Base-by-base conservation (phyloP, 768 basidiomycete species). In the Hericium coralloides region DNA sequence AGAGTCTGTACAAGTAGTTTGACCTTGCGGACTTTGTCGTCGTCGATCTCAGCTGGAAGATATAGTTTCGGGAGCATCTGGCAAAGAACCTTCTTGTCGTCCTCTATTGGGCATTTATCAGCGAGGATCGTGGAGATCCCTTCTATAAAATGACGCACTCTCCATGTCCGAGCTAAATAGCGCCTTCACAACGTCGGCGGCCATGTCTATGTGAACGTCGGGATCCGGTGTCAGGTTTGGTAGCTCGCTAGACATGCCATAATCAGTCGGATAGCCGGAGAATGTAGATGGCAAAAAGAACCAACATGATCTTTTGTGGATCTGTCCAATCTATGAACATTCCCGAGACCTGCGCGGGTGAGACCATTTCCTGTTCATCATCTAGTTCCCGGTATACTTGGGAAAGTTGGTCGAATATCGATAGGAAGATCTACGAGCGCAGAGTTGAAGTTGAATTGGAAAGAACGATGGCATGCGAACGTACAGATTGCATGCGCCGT, bases 321-420 rank as follows among this genome's bases (percentile, higher is more conserved):
- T 95, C 87, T 3, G 88, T 90, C 92, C 93, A 95, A 61, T 94
- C 92, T 2, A 87, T 76, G 65, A 95, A 77, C 70, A 94, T 79
- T n/a, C 84, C 72, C 0, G 83, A 85, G 57, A 92, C 83, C 64
- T 92, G 88, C 18, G 81, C 72, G 0, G 87, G 81, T 0, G 80
- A 72, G 12, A 92, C 79, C 83, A 89, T 88, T 43, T 84, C 80
- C 64, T 87, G 80, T 49, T 81, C 84, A 1, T 85, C 85, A 3
- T 89, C 89, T 22, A 85, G 68, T 14, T 85, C 83, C 18, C 79
- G 80, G 55, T 83, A 78, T 49, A 82, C 74, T 15, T 76, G 71
- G 3, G 77, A 70, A 12, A 88, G 77, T 47, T 82, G 73, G 45
- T 84, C 79, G 56, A 85, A 89, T 2, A 87, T 78, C 2, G 80